These are phyloP conservation scores for Cenchrus fungigraminus DNA, from an alignment of 176 grass and related monocot species.

Conservation along the genomic window DNA sequence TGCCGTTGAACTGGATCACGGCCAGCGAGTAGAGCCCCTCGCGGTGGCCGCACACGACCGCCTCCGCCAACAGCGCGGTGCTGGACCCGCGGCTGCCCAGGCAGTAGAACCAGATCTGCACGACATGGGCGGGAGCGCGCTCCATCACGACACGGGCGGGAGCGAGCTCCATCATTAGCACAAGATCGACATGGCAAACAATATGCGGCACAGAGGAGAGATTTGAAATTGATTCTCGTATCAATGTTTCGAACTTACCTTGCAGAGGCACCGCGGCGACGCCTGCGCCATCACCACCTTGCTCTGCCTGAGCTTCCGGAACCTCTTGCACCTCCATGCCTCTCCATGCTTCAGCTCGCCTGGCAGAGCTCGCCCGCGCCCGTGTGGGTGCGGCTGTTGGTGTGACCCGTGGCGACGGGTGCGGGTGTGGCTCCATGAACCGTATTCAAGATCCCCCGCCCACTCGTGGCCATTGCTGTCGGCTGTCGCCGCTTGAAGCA, in stretches of 20 bases:
- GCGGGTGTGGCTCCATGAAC: too few species aligned
- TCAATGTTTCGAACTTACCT: slow-evolving; percentile 38
- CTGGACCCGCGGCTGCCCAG: too few species aligned
- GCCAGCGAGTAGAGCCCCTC: slow-evolving; percentile 85
- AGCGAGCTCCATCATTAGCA: not conserved
- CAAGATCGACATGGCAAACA: not conserved
- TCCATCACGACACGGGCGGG: too few species aligned
- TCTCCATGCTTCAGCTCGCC: too few species aligned
- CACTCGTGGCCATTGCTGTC: too few species aligned
- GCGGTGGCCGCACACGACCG: slow-evolving; percentile 65
- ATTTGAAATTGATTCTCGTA: not conserved
- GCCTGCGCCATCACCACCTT: slow-evolving; percentile 55
- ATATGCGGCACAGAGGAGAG: not conserved
- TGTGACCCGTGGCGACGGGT: too few species aligned
- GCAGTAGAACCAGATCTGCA: slow-evolving; percentile 76
- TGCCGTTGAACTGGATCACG: slow-evolving; percentile 79
- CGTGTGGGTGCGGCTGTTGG: too few species aligned
- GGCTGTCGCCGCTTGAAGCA: too few species aligned
- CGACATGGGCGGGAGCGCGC: not conserved
- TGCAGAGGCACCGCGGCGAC: slow-evolving; percentile 57
- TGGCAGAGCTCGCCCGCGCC: too few species aligned
- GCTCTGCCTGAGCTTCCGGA: slow-evolving; percentile 52
- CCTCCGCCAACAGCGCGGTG: slow-evolving; percentile 64
- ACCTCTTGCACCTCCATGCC: slow-evolving; percentile 64
- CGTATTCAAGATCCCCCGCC: too few species aligned